Conservation (phyloP, 108 stramenopile species). For the Cyclotella baltica region DNA sequence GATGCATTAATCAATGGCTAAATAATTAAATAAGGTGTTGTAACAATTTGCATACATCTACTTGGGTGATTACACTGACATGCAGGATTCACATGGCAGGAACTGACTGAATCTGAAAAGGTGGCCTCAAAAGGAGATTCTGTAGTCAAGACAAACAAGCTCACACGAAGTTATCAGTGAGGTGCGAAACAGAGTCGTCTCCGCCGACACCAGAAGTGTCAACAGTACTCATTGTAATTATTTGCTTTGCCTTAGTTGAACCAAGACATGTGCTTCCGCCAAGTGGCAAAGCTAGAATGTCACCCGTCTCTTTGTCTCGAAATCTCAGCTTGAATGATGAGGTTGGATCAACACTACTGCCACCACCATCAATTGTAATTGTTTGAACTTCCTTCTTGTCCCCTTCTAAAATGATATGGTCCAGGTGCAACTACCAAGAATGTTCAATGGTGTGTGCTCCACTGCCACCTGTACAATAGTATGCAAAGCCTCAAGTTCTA, state of each 20-base stretch:
- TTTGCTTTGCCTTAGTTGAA: slow-evolving; percentile 55
- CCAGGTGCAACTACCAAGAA: slow-evolving; percentile 74
- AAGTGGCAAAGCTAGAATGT: slow-evolving; percentile 40
- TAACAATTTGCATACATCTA: too few relatives aligned
- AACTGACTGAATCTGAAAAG: too few relatives aligned
- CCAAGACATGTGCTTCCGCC: slow-evolving; percentile 54
- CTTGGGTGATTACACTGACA: too few relatives aligned
- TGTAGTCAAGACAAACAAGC: too few relatives aligned
- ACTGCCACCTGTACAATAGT: slow-evolving; percentile 48
- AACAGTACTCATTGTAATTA: slow-evolving; percentile 62
- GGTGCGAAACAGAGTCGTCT: slow-evolving; percentile 71
- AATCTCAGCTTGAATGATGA: slow-evolving; percentile 46
- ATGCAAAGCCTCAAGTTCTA: slow-evolving; percentile 58
- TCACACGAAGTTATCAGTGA: too few relatives aligned
- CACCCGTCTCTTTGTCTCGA: slow-evolving; percentile 43
- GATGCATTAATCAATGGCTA: too few relatives aligned
- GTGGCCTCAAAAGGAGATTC: too few relatives aligned
- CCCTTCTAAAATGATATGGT: slow-evolving; percentile 72
- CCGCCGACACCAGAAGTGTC: slow-evolving; percentile 57
- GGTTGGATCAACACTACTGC: slow-evolving; percentile 39
- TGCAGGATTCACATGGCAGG: too few relatives aligned
- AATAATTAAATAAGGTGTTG: too few relatives aligned
- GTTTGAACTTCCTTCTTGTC: slow-evolving; percentile 71
- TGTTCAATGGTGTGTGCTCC: slow-evolving; percentile 40
- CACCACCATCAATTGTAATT: slow-evolving; percentile 50